These are phyloP conservation scores for Pyrus communis DNA, from an alignment of 306 rosid genomes.

Conservation along the genomic window DNA sequence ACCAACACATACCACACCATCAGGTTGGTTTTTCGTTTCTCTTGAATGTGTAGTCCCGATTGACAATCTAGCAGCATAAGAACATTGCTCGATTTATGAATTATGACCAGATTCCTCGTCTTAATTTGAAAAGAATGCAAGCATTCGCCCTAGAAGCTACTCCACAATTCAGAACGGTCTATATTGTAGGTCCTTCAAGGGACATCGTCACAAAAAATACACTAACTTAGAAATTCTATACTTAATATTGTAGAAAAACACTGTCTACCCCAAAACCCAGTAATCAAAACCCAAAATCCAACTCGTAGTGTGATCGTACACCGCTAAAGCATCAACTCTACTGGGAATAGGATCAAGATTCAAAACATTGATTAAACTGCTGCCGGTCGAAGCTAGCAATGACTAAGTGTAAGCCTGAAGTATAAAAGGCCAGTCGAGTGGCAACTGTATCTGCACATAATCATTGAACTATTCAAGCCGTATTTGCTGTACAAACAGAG, in stretches of 20 bases:
- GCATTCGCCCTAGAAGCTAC: background rate
- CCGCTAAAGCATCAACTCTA: background rate
- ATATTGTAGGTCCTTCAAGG: background rate
- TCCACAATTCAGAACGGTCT: too few relatives aligned
- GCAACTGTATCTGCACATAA: background rate
- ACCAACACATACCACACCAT: background rate
- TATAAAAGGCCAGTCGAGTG: too few relatives aligned
- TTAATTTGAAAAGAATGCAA: background rate
- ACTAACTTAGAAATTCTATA: background rate
- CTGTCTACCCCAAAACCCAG: background rate
- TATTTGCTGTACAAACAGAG: background rate
- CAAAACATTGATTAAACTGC: too few relatives aligned
- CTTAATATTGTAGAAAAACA: background rate
- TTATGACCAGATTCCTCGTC: background rate
- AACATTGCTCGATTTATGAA: background rate
- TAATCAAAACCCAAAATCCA: background rate
- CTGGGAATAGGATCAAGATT: background rate
- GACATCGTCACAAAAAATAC: background rate
- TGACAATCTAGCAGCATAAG: background rate
- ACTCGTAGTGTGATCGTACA: too few relatives aligned
- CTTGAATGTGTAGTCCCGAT: background rate
- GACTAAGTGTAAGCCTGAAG: background rate
- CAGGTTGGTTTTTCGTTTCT: background rate
- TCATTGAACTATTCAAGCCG: background rate
- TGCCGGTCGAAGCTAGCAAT: too few relatives aligned